These are phyloP conservation scores for Tetradesmus lagerheimii DNA, from an alignment of 139 green algal species.

Conservation along the genomic window DNA sequence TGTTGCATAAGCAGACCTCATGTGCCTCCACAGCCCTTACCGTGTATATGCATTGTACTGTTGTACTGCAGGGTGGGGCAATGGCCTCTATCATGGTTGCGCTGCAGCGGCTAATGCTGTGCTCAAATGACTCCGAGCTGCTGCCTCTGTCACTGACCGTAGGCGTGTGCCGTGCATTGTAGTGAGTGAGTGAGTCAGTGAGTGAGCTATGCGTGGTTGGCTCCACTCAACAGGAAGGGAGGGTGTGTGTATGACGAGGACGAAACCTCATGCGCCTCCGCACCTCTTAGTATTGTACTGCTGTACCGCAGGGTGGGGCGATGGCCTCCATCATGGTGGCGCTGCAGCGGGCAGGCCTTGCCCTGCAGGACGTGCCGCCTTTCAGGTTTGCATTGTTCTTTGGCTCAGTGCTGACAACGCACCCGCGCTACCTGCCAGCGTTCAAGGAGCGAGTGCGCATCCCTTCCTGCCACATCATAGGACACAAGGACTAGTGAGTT, in stretches of 20 bases:
- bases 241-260: too few species aligned
- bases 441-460: conserved; percentile 26
- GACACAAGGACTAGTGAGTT: conserved; percentile 46
- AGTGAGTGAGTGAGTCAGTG: too few species aligned
- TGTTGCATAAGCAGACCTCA: too few species aligned
- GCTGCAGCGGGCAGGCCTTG: conserved; percentile 37
- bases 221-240: too few species aligned
- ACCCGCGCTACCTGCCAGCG: conserved; percentile 26
- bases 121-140: too few species aligned
- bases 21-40: too few species aligned
- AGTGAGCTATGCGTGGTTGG: too few species aligned
- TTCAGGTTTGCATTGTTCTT: conserved; percentile 42
- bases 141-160: too few species aligned
- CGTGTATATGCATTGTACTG: too few species aligned
- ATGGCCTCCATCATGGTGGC: conserved; percentile 41
- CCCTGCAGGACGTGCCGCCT: conserved; percentile 11
- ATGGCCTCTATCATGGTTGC: conserved; percentile 38
- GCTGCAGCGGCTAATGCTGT: conserved; percentile 22
- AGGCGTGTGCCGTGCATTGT: too few species aligned
- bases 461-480: conserved; percentile 41
- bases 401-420: conserved; percentile 29
- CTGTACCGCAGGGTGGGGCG: conserved; percentile 14
- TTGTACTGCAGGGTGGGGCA: conserved; percentile 14
- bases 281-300: not conserved
- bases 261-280: too few species aligned